A percentile compares a stretch with the other conserved stretches of the same genome.
phyloP scores from a whole-genome alignment of 805 yeast genomes.

The Zygosaccharomyces gambellarensis region DNA sequence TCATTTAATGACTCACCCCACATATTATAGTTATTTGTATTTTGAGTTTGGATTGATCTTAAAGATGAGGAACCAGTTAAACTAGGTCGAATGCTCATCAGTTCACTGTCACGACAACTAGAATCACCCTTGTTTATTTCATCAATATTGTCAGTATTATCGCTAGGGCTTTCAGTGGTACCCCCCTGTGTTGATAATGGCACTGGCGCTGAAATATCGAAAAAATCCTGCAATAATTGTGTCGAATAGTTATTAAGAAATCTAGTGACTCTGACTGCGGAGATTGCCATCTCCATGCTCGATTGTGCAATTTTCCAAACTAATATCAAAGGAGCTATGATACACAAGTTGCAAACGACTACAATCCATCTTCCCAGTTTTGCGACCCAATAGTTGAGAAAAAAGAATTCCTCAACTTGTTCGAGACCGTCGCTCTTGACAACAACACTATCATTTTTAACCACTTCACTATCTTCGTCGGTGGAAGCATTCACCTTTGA shows the following conservation, averaged over 20 bases:
- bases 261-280: slow-evolving; percentile 37
- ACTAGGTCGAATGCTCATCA: slow-evolving; percentile 4
- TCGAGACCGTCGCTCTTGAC: not conserved
- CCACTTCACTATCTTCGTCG: slow-evolving; percentile 50
- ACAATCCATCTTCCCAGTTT: slow-evolving; percentile 45
- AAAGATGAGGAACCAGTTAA: slow-evolving; percentile 10
- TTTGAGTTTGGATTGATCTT: slow-evolving; percentile 4
- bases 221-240: slow-evolving; percentile 24
- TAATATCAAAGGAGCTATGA: slow-evolving; percentile 62
- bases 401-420: slow-evolving; percentile 13
- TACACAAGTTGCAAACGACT: slow-evolving; percentile 41
- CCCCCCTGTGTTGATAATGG: slow-evolving; percentile 1
- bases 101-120: not conserved
- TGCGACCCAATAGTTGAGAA: slow-evolving; percentile 33
- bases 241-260: slow-evolving; percentile 28
- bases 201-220: slow-evolving; percentile 13
- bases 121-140: not conserved
- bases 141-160: not conserved
- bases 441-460: slow-evolving; percentile 6
- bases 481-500: slow-evolving; percentile 43
- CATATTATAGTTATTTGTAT: slow-evolving; percentile 8
- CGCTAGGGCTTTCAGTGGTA: not conserved
- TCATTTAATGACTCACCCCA: slow-evolving; percentile 46
- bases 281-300: slow-evolving; percentile 39
- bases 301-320: slow-evolving; percentile 48